Conservation (phyloP, 164 flowering plant species). For the Platanus orientalis region DNA sequence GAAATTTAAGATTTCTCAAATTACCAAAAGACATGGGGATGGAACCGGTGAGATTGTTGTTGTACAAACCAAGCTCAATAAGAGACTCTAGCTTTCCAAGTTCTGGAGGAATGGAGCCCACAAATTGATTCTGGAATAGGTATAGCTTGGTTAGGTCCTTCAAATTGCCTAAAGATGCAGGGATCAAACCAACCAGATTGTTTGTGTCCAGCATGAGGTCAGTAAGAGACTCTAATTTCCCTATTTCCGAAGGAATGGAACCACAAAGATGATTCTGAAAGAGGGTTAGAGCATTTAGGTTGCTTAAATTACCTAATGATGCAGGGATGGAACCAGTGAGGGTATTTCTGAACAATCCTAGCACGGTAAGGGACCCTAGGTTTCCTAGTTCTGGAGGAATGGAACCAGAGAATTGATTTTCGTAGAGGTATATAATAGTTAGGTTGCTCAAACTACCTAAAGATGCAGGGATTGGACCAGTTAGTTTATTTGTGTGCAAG, state of each 20-base stretch:
- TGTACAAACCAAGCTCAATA: too few relatives aligned
- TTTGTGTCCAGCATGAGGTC: not conserved
- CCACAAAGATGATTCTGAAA: too few relatives aligned
- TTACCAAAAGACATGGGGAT: too few relatives aligned
- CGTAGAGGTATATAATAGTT: not conserved
- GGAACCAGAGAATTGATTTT: not conserved
- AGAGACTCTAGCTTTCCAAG: too few relatives aligned
- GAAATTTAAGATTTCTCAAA: too few relatives aligned
- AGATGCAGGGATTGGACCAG: not conserved
- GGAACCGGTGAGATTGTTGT: too few relatives aligned
- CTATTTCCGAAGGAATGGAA: not conserved
- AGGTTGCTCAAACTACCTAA: not conserved
- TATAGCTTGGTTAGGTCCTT: not conserved
- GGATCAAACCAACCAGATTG: not conserved
- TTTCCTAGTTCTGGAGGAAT: not conserved
- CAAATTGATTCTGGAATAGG: not conserved
- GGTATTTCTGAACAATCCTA: too few relatives aligned
- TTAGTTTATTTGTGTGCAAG: not conserved
- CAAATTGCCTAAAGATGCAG: not conserved
- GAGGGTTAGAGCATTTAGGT: too few relatives aligned
- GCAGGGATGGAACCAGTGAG: too few relatives aligned
- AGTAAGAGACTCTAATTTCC: not conserved
- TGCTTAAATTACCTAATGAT: too few relatives aligned
- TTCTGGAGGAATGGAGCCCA: not conserved
- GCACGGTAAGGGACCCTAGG: too few relatives aligned